Base-by-base conservation (phyloP, 2,329 filamentous ascomycete species). In the Arthrobotrys sphaeroides region DNA sequence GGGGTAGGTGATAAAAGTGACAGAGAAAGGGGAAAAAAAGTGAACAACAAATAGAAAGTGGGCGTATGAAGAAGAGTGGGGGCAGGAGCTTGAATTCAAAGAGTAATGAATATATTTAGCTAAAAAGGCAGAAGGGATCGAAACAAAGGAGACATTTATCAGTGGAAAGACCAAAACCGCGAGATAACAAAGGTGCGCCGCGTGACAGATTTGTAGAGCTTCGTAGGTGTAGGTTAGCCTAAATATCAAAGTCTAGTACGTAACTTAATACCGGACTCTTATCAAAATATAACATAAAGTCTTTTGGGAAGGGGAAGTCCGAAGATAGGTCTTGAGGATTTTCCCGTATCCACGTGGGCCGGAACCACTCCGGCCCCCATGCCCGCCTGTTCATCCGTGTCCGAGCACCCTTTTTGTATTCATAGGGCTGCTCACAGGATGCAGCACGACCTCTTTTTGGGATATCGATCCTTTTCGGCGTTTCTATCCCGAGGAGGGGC, bases 171-270 rank as follows among this genome's bases (percentile, higher is more conserved):
- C n/a, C n/a, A 61, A 59, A 64, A 49, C 45, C 33, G 51, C 47
- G 69, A 67, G 45, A 60, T 36, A 66, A 40, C 22, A 33, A 69
- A 66, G 55, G 65, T 69, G 65, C 72, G 59, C 64, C 64, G 72
- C 70, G 64, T 74, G 60, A 76, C 38, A 76, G 43, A 70, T 59
- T 66, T 60, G 59, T 76, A 60, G 49, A 76, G 66, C 59, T 76
- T 70, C 64, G 53, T 69, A 51, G 66, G 55, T 59, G 60, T 59
- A 55, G 40, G 40, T 64, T 64, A 26, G 45, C 28, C 59, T 57
- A 16, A 70, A 69, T 69, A 69, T 70, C 62, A 65, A 70, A 74
- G 62, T 74, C 64, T 74, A 74, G 55, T 67, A 62, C n/a, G 57
- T 55, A 64, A 53, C 40, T 76, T 33, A 49, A 68, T 66, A 76